Percentiles rank a stretch among this genome's conserved stretches.
phyloP scores from a whole-genome alignment of 106 monocot genomes.

The Ottelia alismoides region DNA sequence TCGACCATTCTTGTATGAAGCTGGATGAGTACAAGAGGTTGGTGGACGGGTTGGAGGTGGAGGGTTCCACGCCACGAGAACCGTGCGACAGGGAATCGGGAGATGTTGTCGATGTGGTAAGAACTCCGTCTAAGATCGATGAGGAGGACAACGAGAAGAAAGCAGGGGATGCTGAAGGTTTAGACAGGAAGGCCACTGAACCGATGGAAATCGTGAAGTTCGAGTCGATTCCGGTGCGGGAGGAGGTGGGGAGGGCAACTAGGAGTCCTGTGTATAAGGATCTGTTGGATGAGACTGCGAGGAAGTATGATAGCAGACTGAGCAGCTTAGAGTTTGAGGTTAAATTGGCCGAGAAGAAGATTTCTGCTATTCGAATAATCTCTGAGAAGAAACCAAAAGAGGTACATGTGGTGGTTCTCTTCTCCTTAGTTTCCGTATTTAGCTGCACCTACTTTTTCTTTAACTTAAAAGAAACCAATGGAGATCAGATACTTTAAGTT shows the following conservation, averaged over 20 bases:
- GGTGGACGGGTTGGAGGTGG: constrained; percentile 20
- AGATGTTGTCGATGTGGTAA: constrained; percentile 11
- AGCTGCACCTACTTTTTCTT: no score
- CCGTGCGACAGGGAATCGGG: neutral
- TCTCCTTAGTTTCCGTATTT: no score
- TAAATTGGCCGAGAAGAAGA: constrained; percentile 35
- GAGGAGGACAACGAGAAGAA: constrained; percentile 3
- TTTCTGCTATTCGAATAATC: constrained; percentile 13
- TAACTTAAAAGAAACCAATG: no score
- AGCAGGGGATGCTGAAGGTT: neutral
- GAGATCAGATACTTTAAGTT: no score
- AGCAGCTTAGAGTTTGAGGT: constrained; percentile 46
- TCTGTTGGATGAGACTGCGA: constrained; percentile 36
- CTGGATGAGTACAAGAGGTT: constrained; percentile 51
- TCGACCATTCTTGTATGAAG: constrained; percentile 2
- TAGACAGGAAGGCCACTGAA: constrained; percentile 7
- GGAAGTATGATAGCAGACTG: constrained; percentile 27
- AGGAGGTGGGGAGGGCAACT: constrained; percentile 11
- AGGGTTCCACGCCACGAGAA: neutral
- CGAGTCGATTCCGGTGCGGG: constrained; percentile 12
- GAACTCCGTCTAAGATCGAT: constrained; percentile 4
- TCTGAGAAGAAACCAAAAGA: constrained; percentile 21
- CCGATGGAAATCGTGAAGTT: constrained; percentile 9
- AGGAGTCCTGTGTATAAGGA: constrained; percentile 55
- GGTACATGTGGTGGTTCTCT: no score